These are phyloP conservation scores for Penicillium roqueforti DNA, from an alignment of 495 filamentous ascomycete species.

Conservation along the genomic window DNA sequence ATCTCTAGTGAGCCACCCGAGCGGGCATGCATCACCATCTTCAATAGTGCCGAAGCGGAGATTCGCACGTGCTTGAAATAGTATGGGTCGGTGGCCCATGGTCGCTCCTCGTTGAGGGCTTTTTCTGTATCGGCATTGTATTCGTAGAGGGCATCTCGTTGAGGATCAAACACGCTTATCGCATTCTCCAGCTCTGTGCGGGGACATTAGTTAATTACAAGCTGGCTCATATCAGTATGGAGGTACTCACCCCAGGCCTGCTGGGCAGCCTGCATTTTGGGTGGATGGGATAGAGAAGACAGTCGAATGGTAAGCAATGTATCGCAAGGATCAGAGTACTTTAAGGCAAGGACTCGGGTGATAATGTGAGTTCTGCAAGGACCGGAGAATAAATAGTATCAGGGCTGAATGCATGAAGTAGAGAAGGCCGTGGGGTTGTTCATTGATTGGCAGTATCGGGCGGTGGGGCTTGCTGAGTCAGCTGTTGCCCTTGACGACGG, in stretches of 20 bases:
- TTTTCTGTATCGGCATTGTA: slow-evolving; percentile 68
- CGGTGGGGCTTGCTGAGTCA: slow-evolving; percentile 30
- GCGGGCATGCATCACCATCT: slow-evolving; percentile 99
- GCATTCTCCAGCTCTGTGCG: slow-evolving; percentile 81
- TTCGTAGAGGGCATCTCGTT: slow-evolving; percentile 84
- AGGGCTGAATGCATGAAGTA: slow-evolving; percentile 7
- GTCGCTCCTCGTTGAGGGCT: slow-evolving; percentile 50
- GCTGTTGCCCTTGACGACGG: slow-evolving; percentile 36
- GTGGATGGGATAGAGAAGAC: neutral
- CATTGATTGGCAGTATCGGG: slow-evolving; percentile 25
- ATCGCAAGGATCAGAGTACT: neutral
- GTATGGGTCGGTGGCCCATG: slow-evolving; percentile 78
- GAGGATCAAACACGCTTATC: slow-evolving; percentile 75
- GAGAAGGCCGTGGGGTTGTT: slow-evolving; percentile 15
- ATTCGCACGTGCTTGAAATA: slow-evolving; percentile 94
- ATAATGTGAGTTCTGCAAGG: slow-evolving; percentile 16
- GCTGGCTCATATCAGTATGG: neutral
- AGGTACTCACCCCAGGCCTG: slow-evolving; percentile 55
- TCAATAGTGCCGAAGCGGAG: slow-evolving; percentile 87
- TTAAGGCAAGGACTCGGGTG: neutral
- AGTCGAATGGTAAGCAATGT: neutral
- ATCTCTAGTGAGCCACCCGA: slow-evolving; percentile 88
- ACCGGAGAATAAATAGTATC: slow-evolving; percentile 9
- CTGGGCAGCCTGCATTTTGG: slow-evolving; percentile 51
- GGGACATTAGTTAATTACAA: slow-evolving; percentile 13